A percentile compares a stretch with the other conserved stretches of the same genome.
phyloP scores from a whole-genome alignment of 1,139 yeast genomes.

The Pichia sp. region DNA sequence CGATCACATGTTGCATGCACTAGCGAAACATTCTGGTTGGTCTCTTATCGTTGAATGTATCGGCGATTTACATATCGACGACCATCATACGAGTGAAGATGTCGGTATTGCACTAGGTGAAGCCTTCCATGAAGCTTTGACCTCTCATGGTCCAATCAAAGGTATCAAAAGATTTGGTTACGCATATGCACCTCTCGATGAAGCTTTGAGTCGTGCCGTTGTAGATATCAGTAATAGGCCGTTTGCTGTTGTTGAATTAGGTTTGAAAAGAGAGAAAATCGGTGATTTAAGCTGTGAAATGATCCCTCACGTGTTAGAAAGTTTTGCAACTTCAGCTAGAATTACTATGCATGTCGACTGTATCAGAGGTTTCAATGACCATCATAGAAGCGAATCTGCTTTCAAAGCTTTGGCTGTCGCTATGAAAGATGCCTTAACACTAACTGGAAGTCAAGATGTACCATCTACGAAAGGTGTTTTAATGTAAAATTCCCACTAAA shows the following conservation, averaged over 20 bases:
- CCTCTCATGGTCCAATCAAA: slow-evolving; percentile 55
- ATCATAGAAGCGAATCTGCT: slow-evolving; percentile 92
- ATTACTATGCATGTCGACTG: slow-evolving; percentile 93
- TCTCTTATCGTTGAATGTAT: slow-evolving; percentile 79
- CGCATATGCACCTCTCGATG: slow-evolving; percentile 94
- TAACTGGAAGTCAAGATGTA: slow-evolving; percentile 81
- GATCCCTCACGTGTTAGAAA: slow-evolving; percentile 93
- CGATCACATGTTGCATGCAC: slow-evolving; percentile 95
- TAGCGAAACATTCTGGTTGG: slow-evolving; percentile 97
- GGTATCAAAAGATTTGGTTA: slow-evolving; percentile 93
- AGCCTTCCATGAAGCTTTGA: slow-evolving; percentile 79
- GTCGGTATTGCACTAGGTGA: slow-evolving; percentile 86
- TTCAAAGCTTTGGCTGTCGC: slow-evolving; percentile 95
- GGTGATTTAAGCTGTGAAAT: slow-evolving; percentile 91
- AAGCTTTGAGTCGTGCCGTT: slow-evolving; percentile 89
- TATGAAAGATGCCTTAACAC: slow-evolving; percentile 72
- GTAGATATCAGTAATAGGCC: slow-evolving; percentile 92
- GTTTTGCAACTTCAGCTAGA: slow-evolving; percentile 88
- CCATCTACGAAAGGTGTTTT: slow-evolving; percentile 96
- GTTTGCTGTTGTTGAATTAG: slow-evolving; percentile 80
- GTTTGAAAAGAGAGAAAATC: slow-evolving; percentile 83
- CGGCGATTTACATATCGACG: slow-evolving; percentile 94
- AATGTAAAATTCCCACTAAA: slow-evolving; percentile 35
- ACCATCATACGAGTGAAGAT: slow-evolving; percentile 95
- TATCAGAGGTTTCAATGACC: slow-evolving; percentile 87